Evolutionary conservation across 345 rosid genomes (phyloP), one percentile per base, ranked within the genome.

Genomic region (Eutrema heterophyllum): DNA sequence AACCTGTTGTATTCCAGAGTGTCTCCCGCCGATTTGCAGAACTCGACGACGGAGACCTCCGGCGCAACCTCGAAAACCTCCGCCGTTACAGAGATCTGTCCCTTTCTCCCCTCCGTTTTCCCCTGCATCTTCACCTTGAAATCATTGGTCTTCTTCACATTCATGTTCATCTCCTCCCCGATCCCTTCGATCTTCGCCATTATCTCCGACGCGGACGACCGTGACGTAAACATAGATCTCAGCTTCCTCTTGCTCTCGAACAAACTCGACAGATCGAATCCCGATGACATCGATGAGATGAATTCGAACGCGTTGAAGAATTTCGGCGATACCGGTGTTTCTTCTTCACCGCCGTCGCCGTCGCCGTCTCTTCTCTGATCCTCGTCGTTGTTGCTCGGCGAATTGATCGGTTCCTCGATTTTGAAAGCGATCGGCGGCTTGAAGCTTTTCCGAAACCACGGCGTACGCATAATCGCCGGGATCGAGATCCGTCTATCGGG

Each of bases 241-340:
- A 59, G 52, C 61, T 84, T 88, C 69, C 73, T 78, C 65, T 82
- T 84, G 4, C 45, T 74, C 78, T 86, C 92, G 36, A 93, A 93
- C 65, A 93, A 45, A 13, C 83, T 89, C 41, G 98, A 93, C 12
- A 91, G 50, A 65, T 89, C 91, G 64, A 93, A 84, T 18, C 97
- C 98, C 0, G 96, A 86, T 0, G 97, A 93, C 89, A 93, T 81
- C 2, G 97, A 87, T 0, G 93, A 86, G 16, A 93, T 85, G 35
- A 88, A 81, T 55, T 89, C 85, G 52, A 89, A 93, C 8, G 98
- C 97, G 44, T 87, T 93, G 64, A 81, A 85, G 39, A 86, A 86
- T 38, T 71, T 78, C 15, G 80, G 83, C 0, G 71, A 78, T 0
- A 43, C 41, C 14, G 65, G 18, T 7, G 27, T 3, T 9, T 35